Conservation (phyloP, 495 filamentous ascomycete species). For the Poronia punctata region DNA sequence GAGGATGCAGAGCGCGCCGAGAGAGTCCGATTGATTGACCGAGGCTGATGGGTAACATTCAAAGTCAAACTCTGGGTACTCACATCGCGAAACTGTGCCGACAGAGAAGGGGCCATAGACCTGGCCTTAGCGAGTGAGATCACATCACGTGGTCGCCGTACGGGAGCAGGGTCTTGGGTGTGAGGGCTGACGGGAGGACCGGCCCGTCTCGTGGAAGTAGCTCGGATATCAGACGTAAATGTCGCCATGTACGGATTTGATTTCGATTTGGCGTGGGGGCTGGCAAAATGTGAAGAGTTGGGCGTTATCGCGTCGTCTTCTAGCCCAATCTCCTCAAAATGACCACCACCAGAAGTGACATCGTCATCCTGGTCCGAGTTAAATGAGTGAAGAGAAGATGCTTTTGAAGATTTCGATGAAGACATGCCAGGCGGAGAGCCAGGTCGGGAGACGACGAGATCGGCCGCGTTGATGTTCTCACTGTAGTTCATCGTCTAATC, state of each 20-base stretch:
- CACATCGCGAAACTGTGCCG: slow-evolving; percentile 20
- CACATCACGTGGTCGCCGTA: slow-evolving; percentile 15
- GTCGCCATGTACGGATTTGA: slow-evolving; percentile 34
- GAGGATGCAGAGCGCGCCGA: slow-evolving; percentile 28
- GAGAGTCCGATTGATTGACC: slow-evolving; percentile 29
- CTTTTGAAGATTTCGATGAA: slow-evolving; percentile 77
- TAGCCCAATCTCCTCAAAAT: slow-evolving; percentile 93
- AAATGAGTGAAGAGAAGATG: slow-evolving; percentile 77
- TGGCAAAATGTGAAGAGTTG: slow-evolving; percentile 33
- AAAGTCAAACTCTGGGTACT: slow-evolving; percentile 20
- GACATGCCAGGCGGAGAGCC: slow-evolving; percentile 79
- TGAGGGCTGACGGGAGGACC: slow-evolving; percentile 18
- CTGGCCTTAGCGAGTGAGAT: slow-evolving; percentile 14
- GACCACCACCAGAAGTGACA: slow-evolving; percentile 59
- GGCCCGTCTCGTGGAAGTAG: slow-evolving; percentile 30
- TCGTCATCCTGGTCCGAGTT: slow-evolving; percentile 55
- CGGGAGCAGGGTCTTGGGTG: slow-evolving; percentile 20
- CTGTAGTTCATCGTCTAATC: slow-evolving; percentile 57
- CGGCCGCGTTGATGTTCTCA: slow-evolving; percentile 30
- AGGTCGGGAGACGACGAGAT: slow-evolving; percentile 47
- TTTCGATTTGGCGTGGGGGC: slow-evolving; percentile 37
- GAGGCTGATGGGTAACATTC: slow-evolving; percentile 18
- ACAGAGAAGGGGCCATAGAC: slow-evolving; percentile 11
- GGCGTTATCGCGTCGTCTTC: slow-evolving; percentile 52
- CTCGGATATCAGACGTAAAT: slow-evolving; percentile 35